Conservation (phyloP, 352 stramenopile genomes). For the Pythium dissotocum region DNA sequence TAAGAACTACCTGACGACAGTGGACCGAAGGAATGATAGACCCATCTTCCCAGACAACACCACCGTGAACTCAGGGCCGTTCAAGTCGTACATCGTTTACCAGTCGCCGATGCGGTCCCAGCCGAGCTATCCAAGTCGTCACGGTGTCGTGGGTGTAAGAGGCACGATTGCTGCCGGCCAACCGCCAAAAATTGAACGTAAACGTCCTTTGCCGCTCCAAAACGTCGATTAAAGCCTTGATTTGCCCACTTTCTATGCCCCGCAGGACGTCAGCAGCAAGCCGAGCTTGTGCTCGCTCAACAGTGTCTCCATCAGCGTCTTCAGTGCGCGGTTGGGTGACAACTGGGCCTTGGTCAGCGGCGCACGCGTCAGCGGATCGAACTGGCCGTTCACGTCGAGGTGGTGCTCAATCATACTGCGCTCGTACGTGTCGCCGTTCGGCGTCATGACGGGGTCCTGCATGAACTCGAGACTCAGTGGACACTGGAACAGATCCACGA, state of each 20-base stretch:
- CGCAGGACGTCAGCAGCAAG: constrained; percentile 42
- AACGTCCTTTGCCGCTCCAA: not conserved
- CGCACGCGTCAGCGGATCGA: constrained; percentile 63
- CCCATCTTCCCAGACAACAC: too few species aligned
- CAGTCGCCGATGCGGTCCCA: too few species aligned
- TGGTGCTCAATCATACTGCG: constrained; percentile 79
- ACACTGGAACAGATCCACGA: constrained; percentile 74
- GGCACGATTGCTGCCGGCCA: too few species aligned
- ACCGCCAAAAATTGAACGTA: not conserved
- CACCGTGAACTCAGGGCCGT: too few species aligned
- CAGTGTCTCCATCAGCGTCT: constrained; percentile 73
- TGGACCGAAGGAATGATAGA: too few species aligned
- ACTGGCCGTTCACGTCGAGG: constrained; percentile 69
- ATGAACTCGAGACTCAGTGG: constrained; percentile 78
- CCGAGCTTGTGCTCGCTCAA: constrained; percentile 62
- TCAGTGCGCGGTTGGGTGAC: constrained; percentile 67
- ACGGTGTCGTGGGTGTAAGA: too few species aligned
- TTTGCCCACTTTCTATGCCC: constrained; percentile 5
- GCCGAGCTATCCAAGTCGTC: too few species aligned
- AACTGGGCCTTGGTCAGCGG: constrained; percentile 60
- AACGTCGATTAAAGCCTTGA: not conserved
- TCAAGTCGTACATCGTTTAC: too few species aligned
- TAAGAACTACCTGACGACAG: too few species aligned
- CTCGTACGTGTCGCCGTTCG: constrained; percentile 75
- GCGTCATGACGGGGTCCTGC: constrained; percentile 72